Evolutionary conservation across 2,329 filamentous ascomycete species (phyloP).

Genomic region (Aspergillus clavatus): DNA sequence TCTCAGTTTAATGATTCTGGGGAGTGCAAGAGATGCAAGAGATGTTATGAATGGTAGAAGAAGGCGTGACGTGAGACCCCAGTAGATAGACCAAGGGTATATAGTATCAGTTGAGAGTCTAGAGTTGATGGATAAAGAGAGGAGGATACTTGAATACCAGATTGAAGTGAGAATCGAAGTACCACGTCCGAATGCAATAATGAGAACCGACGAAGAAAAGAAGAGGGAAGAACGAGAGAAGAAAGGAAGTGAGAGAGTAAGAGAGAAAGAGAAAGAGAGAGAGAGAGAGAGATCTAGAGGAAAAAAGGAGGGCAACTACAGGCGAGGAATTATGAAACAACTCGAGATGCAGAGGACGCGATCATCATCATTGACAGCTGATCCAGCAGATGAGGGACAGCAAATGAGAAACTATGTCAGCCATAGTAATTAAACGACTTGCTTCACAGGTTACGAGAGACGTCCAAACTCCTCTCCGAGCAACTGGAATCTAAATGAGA

Average conservation of each 20-base stretch:
- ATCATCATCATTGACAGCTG: constrained; percentile 25
- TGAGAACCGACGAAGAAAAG: constrained; percentile 9
- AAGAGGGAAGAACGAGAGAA: constrained; percentile 7
- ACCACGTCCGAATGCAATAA: constrained; percentile 5
- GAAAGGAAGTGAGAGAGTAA: constrained; percentile 11
- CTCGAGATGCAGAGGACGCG: constrained; percentile 20
- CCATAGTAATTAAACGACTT: constrained; percentile 6
- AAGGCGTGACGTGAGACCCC: neutral
- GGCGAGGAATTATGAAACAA: constrained; percentile 20
- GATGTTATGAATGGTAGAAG: neutral
- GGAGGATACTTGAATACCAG: neutral
- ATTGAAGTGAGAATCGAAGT: neutral
- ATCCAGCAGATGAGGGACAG: constrained; percentile 13
- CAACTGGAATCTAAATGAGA: too few relatives aligned
- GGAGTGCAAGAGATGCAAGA: neutral
- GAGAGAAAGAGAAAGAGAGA: constrained; percentile 8
- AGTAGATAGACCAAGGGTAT: neutral
- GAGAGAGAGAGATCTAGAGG: constrained; percentile 1
- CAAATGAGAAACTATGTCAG: constrained; percentile 17
- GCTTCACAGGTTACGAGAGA: too few relatives aligned
- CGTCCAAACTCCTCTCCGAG: too few relatives aligned
- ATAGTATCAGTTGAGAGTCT: neutral
- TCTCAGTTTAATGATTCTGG: neutral
- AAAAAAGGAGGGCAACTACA: constrained; percentile 1
- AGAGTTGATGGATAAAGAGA: neutral